Evolutionary conservation across 768 basidiomycete species (phyloP).

Genomic region (Steccherinum ochraceum): DNA sequence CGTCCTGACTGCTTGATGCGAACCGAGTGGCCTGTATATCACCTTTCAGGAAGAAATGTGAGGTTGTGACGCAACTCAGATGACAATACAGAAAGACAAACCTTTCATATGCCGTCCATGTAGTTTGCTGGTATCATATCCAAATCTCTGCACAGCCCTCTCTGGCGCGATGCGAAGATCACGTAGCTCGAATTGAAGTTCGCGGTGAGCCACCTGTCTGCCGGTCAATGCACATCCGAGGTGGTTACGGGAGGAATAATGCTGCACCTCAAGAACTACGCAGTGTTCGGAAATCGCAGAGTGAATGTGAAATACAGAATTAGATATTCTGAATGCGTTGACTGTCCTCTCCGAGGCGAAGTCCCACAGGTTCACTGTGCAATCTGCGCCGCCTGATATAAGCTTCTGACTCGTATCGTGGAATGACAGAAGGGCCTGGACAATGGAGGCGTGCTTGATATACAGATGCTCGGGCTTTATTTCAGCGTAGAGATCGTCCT

Average conservation of each 20-base stretch:
- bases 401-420: slow-evolving; percentile 42
- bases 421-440: slow-evolving; percentile 39
- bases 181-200: slow-evolving; percentile 47
- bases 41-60: too few relatives aligned
- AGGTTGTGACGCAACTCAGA: too few relatives aligned
- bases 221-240: slow-evolving; percentile 3
- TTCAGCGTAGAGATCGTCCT: slow-evolving; percentile 17
- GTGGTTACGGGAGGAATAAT: slow-evolving; percentile 2
- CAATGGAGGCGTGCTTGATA: slow-evolving; percentile 35
- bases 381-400: slow-evolving; percentile 42
- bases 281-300: slow-evolving; percentile 28
- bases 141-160: slow-evolving; percentile 36
- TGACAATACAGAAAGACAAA: slow-evolving; percentile 11
- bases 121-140: slow-evolving; percentile 29
- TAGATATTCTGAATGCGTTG: slow-evolving; percentile 34
- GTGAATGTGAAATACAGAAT: slow-evolving; percentile 38
- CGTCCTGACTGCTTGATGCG: slow-evolving; percentile 37
- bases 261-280: slow-evolving; percentile 37
- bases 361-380: slow-evolving; percentile 39
- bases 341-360: slow-evolving; percentile 38
- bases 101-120: slow-evolving; percentile 44
- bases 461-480: slow-evolving; percentile 25
- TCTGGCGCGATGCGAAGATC: slow-evolving; percentile 35
- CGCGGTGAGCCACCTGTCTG: slow-evolving; percentile 39
- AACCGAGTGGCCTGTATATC: slow-evolving; percentile 24